A percentile compares a stretch with the other conserved stretches of the same genome.
phyloP scores from a whole-genome alignment of 1,284 basidiomycete genomes.

The Rhodotorula sp. region DNA sequence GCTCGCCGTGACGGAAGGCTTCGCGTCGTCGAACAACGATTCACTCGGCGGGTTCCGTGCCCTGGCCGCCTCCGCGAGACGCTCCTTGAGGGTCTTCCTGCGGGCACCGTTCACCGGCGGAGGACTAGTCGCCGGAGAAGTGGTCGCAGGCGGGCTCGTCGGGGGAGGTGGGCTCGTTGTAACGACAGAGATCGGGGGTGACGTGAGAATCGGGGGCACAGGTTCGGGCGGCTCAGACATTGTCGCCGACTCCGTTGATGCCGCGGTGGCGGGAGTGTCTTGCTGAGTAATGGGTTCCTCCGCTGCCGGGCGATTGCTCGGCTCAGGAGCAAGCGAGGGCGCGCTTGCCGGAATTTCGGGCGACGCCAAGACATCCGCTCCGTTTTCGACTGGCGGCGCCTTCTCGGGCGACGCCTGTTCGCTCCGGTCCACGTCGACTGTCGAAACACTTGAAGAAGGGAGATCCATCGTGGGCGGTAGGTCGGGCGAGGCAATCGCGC shows the following conservation, averaged over 20 bases:
- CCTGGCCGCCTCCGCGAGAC: conserved; percentile 34
- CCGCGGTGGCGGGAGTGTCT: no score
- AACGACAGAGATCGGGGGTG: not conserved
- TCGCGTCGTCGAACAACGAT: not conserved
- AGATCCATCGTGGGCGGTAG: not conserved
- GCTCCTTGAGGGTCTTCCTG: conserved; percentile 37
- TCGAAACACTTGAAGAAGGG: not conserved
- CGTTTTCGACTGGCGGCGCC: not conserved
- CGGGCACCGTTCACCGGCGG: not conserved
- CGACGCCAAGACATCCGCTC: not conserved
- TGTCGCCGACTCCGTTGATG: no score
- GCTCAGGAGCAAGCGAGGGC: no score
- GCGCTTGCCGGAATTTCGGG: no score
- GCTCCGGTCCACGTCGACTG: conserved; percentile 5
- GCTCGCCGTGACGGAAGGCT: no score
- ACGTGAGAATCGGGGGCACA: no score
- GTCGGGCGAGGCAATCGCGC: not conserved
- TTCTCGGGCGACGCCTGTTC: conserved; percentile 16
- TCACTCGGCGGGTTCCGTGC: not conserved
- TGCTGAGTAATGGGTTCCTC: no score
- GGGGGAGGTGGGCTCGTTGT: not conserved
- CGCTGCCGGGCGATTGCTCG: no score
- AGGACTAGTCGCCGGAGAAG: not conserved
- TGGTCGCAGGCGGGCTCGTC: not conserved
- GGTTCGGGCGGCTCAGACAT: no score